Evolutionary conservation across 2,329 filamentous ascomycete genomes (phyloP).

Genomic region (Aspergillus felis): DNA sequence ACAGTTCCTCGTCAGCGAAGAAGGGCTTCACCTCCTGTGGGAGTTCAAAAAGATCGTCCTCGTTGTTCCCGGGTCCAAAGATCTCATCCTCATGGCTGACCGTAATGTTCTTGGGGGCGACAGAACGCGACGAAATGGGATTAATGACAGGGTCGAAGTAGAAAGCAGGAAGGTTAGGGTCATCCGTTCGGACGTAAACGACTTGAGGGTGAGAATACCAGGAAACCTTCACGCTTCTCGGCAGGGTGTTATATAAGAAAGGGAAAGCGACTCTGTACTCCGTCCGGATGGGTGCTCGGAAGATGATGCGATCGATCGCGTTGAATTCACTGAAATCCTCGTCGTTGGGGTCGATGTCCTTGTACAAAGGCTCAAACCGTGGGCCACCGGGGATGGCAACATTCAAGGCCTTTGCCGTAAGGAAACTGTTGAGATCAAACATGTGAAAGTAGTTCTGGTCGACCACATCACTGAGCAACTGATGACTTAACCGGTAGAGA

Average conservation of each 20-base stretch:
- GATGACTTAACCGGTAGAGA: slow-evolving; percentile 84
- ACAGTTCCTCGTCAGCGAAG: slow-evolving; percentile 81
- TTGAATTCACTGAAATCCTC: slow-evolving; percentile 99
- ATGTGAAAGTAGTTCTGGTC: slow-evolving; percentile 98
- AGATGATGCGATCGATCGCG: slow-evolving; percentile 98
- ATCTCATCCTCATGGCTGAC: slow-evolving; percentile 90
- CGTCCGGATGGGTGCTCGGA: slow-evolving; percentile 88
- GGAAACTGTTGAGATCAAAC: slow-evolving; percentile 90
- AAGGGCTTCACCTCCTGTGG: slow-evolving; percentile 81
- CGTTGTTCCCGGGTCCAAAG: slow-evolving; percentile 75
- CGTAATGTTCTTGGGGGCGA: slow-evolving; percentile 90
- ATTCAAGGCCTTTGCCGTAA: slow-evolving; percentile 94
- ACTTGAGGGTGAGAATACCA: slow-evolving; percentile 94
- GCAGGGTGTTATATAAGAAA: slow-evolving; percentile 93
- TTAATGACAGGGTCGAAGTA: slow-evolving; percentile 98
- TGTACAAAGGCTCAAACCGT: slow-evolving; percentile 94
- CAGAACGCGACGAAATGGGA: slow-evolving; percentile 90
- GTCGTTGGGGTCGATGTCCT: slow-evolving; percentile 97
- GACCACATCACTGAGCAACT: slow-evolving; percentile 83
- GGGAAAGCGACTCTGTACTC: slow-evolving; percentile 95
- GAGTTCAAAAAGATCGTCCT: slow-evolving; percentile 82
- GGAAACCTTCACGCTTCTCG: slow-evolving; percentile 84
- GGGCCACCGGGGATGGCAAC: slow-evolving; percentile 97
- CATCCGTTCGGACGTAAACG: slow-evolving; percentile 84
- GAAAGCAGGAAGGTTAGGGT: slow-evolving; percentile 86